Evolutionary conservation across 2,329 filamentous ascomycete species (phyloP), one percentile per base, ranked within the genome.

Genomic region (Pyricularia pennisetigena): DNA sequence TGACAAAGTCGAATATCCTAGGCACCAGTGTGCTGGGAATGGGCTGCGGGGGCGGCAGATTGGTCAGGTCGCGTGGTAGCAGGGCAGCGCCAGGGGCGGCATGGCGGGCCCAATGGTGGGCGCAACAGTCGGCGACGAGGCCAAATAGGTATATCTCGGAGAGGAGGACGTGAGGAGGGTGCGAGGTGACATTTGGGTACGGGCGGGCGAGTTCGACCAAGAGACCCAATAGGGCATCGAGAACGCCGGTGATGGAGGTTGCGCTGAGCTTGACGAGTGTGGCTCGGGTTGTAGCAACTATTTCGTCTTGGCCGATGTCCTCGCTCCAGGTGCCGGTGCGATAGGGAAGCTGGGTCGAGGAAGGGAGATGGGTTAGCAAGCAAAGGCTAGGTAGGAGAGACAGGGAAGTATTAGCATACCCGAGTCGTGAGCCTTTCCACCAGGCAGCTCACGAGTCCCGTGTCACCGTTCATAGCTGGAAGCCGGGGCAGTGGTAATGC

Each of bases 121-220:
- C 82, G 72, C 87, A 90, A 74, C 88, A 90, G 73, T 90, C 87
- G 74, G 87, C 86, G 49, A 88, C 81, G 61, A 90, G 79, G 65
- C 85, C 82, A 66, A 90, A 76, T n/a, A 90, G 79, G 72, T 88
- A 90, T 65, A 88, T 79, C 75, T 90, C 88, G 23, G 88, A 90
- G 64, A 86, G 81, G 35, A 90, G 78, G 67, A 90, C 81, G 73
- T 89, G 85, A 54, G 81, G 78, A 2, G 87, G 86, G 72, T 88
- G 86, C 26, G 79, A 77, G 64, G 81, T 76, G 68, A 85, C 78
- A 65, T 74, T 77, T 70, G 82, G 82, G 74, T 86, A 86, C 3
- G 85, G 83, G 66, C 82, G 82, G 30, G 80, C 78, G 57, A 89
- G 80, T 54, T 88, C 85, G 74, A 89, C 86, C 64, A 89, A 80